These are phyloP conservation scores for Pelargonium citronellum DNA, from an alignment of 441 rosid species.

Conservation along the genomic window DNA sequence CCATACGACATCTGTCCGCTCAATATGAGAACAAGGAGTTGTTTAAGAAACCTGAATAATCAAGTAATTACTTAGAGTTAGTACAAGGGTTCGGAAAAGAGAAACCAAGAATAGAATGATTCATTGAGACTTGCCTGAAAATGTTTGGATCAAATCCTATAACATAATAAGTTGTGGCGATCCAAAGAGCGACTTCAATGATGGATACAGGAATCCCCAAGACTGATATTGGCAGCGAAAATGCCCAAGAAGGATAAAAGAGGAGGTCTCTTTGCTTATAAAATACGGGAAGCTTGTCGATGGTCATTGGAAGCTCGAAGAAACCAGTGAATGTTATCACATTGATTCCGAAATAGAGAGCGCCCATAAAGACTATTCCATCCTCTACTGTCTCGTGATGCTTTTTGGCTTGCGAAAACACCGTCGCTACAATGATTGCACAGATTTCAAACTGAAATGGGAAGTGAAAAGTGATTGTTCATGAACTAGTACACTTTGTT, in stretches of 20 bases:
- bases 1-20: slow-evolving; percentile 63
- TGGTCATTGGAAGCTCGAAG: slow-evolving; percentile 65
- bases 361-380: slow-evolving; percentile 57
- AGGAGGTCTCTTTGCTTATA: slow-evolving; percentile 65
- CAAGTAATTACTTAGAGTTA: background rate
- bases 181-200: slow-evolving; percentile 56
- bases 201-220: slow-evolving; percentile 60
- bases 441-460: slow-evolving; percentile 36
- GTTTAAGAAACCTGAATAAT: slow-evolving; percentile 55
- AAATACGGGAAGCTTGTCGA: slow-evolving; percentile 72
- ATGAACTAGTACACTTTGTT: background rate
- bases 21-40: slow-evolving; percentile 44
- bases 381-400: slow-evolving; percentile 31
- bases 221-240: slow-evolving; percentile 64
- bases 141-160: slow-evolving; percentile 61
- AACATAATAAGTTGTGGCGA: slow-evolving; percentile 58
- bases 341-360: slow-evolving; percentile 45
- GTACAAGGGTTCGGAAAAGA: no score
- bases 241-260: slow-evolving; percentile 62
- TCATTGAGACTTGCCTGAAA: no score
- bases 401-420: slow-evolving; percentile 63
- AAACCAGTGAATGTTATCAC: slow-evolving; percentile 61
- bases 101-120: background rate
- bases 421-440: slow-evolving; percentile 42
- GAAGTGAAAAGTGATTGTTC: slow-evolving; percentile 13